Conservation (phyloP, 2,329 filamentous ascomycete genomes). For the Aspergillus pseudoterreus region DNA sequence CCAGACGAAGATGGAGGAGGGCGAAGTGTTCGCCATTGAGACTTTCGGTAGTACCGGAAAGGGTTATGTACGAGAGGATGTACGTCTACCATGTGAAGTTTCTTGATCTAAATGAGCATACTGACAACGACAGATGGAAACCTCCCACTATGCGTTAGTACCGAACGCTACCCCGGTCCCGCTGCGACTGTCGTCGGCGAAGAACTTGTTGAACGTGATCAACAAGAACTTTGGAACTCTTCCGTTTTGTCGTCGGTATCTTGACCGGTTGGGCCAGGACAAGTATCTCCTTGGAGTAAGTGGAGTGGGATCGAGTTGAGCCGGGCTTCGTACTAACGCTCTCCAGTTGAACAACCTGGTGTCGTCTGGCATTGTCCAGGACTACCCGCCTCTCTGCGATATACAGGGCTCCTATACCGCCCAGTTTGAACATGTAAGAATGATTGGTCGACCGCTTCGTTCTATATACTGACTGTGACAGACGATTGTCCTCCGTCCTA, state of each 20-base stretch:
- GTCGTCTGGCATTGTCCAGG: slow-evolving; percentile 76
- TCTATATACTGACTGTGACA: slow-evolving; percentile 27
- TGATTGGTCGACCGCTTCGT: neutral
- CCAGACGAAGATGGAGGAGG: slow-evolving; percentile 95
- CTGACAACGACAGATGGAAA: slow-evolving; percentile 57
- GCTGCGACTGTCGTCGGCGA: slow-evolving; percentile 75
- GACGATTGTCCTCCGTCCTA: slow-evolving; percentile 74
- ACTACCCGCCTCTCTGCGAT: slow-evolving; percentile 84
- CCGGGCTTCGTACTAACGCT: neutral
- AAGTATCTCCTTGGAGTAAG: slow-evolving; percentile 86
- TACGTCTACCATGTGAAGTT: slow-evolving; percentile 38
- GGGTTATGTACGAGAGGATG: slow-evolving; percentile 81
- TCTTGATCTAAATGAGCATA: neutral
- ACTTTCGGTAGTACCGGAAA: slow-evolving; percentile 93
- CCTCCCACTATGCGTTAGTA: slow-evolving; percentile 80
- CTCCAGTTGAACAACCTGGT: slow-evolving; percentile 79
- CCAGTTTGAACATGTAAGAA: slow-evolving; percentile 86
- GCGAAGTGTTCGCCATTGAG: slow-evolving; percentile 91
- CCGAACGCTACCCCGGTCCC: slow-evolving; percentile 71
- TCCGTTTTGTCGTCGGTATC: slow-evolving; percentile 84
- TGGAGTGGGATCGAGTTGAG: slow-evolving; percentile 7
- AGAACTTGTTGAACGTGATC: slow-evolving; percentile 80
- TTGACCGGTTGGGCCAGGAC: slow-evolving; percentile 89
- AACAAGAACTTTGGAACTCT: slow-evolving; percentile 95
- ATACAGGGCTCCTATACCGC: slow-evolving; percentile 93